Conservation (phyloP, 192 early-diverging fungal genomes). For the Geosiphon pyriformis region DNA sequence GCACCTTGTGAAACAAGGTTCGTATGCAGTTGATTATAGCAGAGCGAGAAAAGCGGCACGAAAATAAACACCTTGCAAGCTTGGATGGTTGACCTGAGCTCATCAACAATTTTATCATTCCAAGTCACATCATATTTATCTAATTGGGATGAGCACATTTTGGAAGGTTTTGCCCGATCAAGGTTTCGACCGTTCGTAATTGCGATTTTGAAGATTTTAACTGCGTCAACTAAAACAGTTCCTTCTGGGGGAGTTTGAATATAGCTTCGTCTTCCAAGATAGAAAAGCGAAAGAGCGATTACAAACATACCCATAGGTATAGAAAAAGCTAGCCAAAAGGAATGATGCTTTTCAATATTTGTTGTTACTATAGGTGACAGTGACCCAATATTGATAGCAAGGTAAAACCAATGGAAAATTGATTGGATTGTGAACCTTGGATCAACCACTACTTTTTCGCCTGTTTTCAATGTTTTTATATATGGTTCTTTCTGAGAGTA, state of each 20-base stretch:
- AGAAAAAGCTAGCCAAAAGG: conserved; percentile 54
- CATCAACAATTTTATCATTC: conserved; percentile 70
- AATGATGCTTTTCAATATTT: conserved; percentile 51
- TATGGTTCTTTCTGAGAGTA: conserved; percentile 48
- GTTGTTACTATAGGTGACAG: conserved; percentile 55
- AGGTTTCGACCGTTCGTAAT: conserved; percentile 41
- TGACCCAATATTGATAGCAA: conserved; percentile 63
- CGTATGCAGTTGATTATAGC: conserved; percentile 58
- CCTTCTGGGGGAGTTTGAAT: conserved; percentile 52
- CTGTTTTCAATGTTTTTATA: conserved; percentile 52
- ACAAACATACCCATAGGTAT: conserved; percentile 54
- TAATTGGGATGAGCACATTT: conserved; percentile 30
- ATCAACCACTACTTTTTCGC: conserved; percentile 58
- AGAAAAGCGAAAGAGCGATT: conserved; percentile 44
- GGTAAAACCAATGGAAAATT: conserved; percentile 84
- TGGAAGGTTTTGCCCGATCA: conserved; percentile 59
- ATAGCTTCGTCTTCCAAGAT: conserved; percentile 47
- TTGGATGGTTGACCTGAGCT: conserved; percentile 51
- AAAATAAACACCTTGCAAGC: conserved; percentile 66
- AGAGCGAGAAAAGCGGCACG: conserved; percentile 72
- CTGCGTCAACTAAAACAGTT: conserved; percentile 51
- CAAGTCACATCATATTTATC: conserved; percentile 41
- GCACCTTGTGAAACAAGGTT: conserved; percentile 58
- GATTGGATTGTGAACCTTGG: conserved; percentile 67
- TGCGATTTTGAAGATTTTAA: conserved; percentile 34